A percentile compares a stretch with the other conserved stretches of the same genome.
Evolutionary conservation across 176 grass and related monocot genomes (phyloP).

Genomic region (Poa pratensis): DNA sequence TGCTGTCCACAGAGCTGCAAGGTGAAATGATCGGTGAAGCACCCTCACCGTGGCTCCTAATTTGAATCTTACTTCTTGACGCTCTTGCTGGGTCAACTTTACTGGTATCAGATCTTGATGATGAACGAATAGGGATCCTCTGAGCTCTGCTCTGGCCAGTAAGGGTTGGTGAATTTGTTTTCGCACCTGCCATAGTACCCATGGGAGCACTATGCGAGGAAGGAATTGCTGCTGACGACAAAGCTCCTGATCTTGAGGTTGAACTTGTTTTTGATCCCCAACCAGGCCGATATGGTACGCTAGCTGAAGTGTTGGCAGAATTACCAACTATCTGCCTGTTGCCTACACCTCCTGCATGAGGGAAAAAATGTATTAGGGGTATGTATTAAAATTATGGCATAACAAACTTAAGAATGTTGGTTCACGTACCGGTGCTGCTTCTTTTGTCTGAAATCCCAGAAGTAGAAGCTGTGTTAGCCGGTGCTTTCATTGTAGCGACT

Average conservation of each 20-base stretch:
- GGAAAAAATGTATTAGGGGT: neutral
- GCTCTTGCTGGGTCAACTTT: constrained; percentile 42
- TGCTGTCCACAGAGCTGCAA: constrained; percentile 82
- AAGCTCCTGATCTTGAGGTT: constrained; percentile 23
- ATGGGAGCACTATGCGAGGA: neutral
- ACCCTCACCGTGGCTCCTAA: constrained; percentile 13
- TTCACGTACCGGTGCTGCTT: constrained; percentile 65
- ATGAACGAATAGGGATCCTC: constrained; percentile 47
- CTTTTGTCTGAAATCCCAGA: constrained; percentile 54
- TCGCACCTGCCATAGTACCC: constrained; percentile 33
- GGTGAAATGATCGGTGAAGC: constrained; percentile 61
- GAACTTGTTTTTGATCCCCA: constrained; percentile 30
- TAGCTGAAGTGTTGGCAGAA: constrained; percentile 39
- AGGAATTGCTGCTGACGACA: constrained; percentile 11
- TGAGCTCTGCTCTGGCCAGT: constrained; percentile 56
- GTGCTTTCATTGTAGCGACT: constrained; percentile 53
- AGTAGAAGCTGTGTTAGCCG: constrained; percentile 39
- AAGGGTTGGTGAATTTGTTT: constrained; percentile 41
- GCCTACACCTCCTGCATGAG: constrained; percentile 54
- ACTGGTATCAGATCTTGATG: constrained; percentile 45
- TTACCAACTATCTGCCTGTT: constrained; percentile 48
- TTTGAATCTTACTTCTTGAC: constrained; percentile 47
- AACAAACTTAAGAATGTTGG: constrained; percentile 15
- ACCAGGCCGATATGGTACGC: constrained; percentile 22
- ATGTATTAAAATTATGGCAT: neutral